Evolutionary conservation across 371 early-diverging fungal genomes (phyloP), one percentile per base, ranked within the genome.

Genomic region (Rhizomucor pusillus): DNA sequence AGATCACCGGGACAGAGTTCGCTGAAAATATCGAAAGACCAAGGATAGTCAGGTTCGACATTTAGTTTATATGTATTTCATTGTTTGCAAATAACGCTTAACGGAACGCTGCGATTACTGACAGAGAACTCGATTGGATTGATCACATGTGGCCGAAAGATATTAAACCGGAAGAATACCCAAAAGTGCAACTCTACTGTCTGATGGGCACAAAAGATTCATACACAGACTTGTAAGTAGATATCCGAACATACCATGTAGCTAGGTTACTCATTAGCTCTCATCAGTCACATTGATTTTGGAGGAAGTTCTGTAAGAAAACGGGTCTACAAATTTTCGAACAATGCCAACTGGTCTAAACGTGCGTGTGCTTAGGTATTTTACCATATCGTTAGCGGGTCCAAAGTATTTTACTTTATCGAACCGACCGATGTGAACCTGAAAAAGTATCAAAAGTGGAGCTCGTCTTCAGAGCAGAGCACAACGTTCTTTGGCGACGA

Each of bases 161-260:
- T 13, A 61, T 77, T 24, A 65, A 74, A 50, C 70, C 66, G 14
- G 63, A 66, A 19, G 89, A 88, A 62, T 90, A 85, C 54, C 94
- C 96, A 18, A 82, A 82, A 57, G 93, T 93, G 0, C 91, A 93
- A 57, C 72, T 91, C 6, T 94, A 94, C 63, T 94, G 94, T 56
- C 70, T 94, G 53, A 94, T 94, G 95, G 88, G 92, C 45, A 91
- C 92, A 22, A 80, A 84, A 62, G 88, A 90, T 46, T 88, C 91
- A 5, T 94, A 88, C 63, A 94, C 94, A 16, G 94, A 94, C 59
- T 91, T 91, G 88, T 88, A 77, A 70, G 84, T 68, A 1, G 23
- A 3, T 39, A n/a, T 34, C n/a, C n/a, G n/a, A n/a, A n/a, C n/a
- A n/a, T n/a, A n/a, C n/a, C n/a, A n/a, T n/a, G n/a, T n/a, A n/a